These are phyloP conservation scores for Hexamita inflata DNA, from an alignment of 208 protist genomes.

Conservation along the genomic window DNA sequence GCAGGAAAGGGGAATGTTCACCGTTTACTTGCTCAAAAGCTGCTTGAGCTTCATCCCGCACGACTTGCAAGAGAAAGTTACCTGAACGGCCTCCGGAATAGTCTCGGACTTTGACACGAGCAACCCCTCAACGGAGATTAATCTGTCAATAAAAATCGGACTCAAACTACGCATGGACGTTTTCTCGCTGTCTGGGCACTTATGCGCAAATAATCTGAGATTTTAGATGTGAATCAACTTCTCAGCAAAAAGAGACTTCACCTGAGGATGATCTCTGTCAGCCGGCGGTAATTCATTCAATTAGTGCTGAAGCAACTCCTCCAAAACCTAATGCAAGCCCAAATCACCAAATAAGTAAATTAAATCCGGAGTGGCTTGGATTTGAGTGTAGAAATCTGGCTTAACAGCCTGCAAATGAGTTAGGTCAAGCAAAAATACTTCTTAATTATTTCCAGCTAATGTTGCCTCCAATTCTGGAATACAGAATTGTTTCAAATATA, in stretches of 20 bases:
- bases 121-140: no score
- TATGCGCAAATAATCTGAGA: background rate
- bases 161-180: no score
- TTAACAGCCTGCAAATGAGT: background rate
- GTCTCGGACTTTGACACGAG: background rate
- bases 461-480: no score
- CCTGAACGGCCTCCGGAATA: background rate
- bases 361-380: background rate
- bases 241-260: background rate
- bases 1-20: background rate
- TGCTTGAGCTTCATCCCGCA: background rate
- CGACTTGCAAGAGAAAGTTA: background rate
- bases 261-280: background rate
- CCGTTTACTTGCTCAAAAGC: background rate
- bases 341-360: background rate
- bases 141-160: no score
- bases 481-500: no score
- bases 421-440: no score
- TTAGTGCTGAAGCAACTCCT: background rate
- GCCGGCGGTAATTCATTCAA: background rate
- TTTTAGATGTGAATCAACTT: background rate
- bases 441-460: no score
- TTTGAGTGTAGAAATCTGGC: background rate
- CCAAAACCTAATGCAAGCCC: background rate
- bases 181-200: background rate